Conservation (phyloP, 768 basidiomycete species). For the Krasilnikovozyma curviuscula region DNA sequence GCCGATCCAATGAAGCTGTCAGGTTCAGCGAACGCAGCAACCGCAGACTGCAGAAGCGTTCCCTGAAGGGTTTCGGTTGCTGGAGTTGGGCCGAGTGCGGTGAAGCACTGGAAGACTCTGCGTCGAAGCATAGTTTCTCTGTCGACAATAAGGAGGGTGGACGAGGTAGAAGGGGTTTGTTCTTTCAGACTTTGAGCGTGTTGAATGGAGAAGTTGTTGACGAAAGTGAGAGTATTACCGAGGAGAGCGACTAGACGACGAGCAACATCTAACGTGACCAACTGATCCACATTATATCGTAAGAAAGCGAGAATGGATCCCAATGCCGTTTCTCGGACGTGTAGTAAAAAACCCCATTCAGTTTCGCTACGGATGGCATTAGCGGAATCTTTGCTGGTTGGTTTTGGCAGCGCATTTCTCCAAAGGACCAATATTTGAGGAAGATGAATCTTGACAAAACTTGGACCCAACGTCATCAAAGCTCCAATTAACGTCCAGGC, state of each 20-base stretch:
- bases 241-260: conserved; percentile 70
- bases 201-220: conserved; percentile 58
- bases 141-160: conserved; percentile 41
- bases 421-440: conserved; percentile 87
- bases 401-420: conserved; percentile 91
- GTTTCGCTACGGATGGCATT: conserved; percentile 43
- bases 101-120: conserved; percentile 76
- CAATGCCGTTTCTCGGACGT: conserved; percentile 74
- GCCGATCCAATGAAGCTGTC: conserved; percentile 66
- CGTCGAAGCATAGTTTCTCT: conserved; percentile 67
- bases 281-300: conserved; percentile 47
- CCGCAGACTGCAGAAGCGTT: conserved; percentile 57
- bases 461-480: conserved; percentile 76
- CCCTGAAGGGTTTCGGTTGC: conserved; percentile 69
- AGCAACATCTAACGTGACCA: conserved; percentile 79
- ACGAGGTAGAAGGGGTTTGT: conserved; percentile 16
- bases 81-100: conserved; percentile 53
- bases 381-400: conserved; percentile 64
- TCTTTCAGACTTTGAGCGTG: conserved; percentile 46
- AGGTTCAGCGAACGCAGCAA: conserved; percentile 64
- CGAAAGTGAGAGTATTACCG: conserved; percentile 74
- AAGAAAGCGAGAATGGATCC: conserved; percentile 77
- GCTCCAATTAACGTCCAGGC: conserved; percentile 86
- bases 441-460: conserved; percentile 81
- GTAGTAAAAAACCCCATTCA: conserved; percentile 81